Conservation (phyloP, 2,329 filamentous ascomycete genomes). For the Sarocladium brachiariae region DNA sequence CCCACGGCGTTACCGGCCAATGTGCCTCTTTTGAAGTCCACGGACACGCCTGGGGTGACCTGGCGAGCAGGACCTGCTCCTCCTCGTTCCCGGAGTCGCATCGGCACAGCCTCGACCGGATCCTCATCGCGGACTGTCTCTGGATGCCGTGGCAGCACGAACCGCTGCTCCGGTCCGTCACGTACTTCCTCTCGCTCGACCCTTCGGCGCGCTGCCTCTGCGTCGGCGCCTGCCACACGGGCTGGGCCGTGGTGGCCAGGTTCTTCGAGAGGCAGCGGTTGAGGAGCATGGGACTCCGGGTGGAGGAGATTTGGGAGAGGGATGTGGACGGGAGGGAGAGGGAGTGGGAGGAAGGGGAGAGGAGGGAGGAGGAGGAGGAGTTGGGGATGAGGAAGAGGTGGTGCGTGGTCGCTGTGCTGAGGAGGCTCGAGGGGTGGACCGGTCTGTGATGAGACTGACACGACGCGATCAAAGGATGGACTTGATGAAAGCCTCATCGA, state of each 20-base stretch:
- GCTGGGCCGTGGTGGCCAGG: constrained; percentile 54
- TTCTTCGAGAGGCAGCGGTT: constrained; percentile 53
- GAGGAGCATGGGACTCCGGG: constrained; percentile 42
- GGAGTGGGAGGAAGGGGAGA: constrained; percentile 53
- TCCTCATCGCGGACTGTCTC: constrained; percentile 66
- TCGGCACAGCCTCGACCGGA: constrained; percentile 45
- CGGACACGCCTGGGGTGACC: constrained; percentile 58
- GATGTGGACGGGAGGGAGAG: constrained; percentile 58
- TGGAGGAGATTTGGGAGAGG: constrained; percentile 63
- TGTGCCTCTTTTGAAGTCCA: constrained; percentile 34
- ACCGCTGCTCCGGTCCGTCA: constrained; percentile 56
- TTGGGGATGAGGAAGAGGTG: constrained; percentile 59
- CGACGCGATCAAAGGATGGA: not conserved
- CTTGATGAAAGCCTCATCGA: no score
- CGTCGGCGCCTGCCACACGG: constrained; percentile 68
- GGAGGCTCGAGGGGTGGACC: constrained; percentile 19
- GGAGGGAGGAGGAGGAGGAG: constrained; percentile 61
- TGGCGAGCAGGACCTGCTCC: no score
- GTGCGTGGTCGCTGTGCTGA: constrained; percentile 55
- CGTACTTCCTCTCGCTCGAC: constrained; percentile 48
- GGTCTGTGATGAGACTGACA: not conserved
- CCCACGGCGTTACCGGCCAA: constrained; percentile 21
- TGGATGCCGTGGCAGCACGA: constrained; percentile 70
- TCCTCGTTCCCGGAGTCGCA: constrained; percentile 15
- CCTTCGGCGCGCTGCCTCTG: constrained; percentile 49